Evolutionary conservation across 1,284 basidiomycete genomes (phyloP).

Genomic region (Boletellus deceptivus): DNA sequence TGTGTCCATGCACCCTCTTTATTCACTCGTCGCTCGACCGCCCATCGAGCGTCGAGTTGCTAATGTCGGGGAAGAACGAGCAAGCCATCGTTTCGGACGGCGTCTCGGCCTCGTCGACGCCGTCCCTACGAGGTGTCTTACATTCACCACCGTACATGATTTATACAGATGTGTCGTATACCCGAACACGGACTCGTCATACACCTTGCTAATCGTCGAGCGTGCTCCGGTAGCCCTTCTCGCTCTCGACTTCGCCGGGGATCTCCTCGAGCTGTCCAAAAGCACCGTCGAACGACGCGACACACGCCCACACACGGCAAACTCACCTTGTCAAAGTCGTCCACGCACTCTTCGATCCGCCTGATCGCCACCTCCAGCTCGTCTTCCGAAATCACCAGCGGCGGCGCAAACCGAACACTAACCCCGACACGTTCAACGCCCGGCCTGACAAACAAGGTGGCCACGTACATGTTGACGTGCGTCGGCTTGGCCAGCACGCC

Average conservation of each 20-base stretch:
- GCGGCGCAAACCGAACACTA: constrained; percentile 94
- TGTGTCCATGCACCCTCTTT: constrained; percentile 21
- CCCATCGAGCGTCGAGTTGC: constrained; percentile 44
- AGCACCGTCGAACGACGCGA: background rate
- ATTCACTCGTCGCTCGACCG: constrained; percentile 36
- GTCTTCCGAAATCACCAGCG: constrained; percentile 86
- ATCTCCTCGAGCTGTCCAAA: constrained; percentile 60
- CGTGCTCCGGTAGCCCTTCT: constrained; percentile 51
- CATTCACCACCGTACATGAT: constrained; percentile 21
- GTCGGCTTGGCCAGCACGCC: constrained; percentile 96
- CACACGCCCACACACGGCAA: background rate
- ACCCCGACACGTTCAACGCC: constrained; percentile 8
- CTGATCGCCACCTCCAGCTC: constrained; percentile 76
- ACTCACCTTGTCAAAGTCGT: constrained; percentile 79
- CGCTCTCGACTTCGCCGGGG: constrained; percentile 64
- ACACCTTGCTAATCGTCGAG: constrained; percentile 28
- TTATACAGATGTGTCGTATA: background rate
- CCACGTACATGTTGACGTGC: constrained; percentile 84
- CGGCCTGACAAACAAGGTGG: background rate
- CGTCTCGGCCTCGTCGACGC: constrained; percentile 34
- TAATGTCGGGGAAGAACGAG: constrained; percentile 44
- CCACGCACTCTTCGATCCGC: constrained; percentile 76
- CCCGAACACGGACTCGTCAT: background rate
- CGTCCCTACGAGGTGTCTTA: constrained; percentile 59
- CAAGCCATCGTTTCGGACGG: constrained; percentile 51